Percentiles rank a stretch among this genome's conserved stretches.
phyloP scores from a whole-genome alignment of 148 eudicot genomes.

The Vaccinium darrowii region DNA sequence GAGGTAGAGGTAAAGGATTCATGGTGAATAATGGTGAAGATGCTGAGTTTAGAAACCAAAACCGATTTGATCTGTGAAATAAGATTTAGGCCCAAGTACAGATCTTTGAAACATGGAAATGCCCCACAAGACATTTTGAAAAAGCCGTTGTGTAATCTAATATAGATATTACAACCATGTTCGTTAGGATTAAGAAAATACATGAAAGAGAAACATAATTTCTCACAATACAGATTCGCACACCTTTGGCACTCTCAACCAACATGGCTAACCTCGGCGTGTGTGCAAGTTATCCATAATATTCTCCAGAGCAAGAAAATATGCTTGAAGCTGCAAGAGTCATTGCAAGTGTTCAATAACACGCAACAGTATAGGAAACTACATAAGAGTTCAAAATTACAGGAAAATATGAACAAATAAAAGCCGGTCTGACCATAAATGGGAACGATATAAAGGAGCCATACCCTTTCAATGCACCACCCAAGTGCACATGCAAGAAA shows the following conservation, averaged over 20 bases:
- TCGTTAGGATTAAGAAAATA: neutral
- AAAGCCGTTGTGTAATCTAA: no score
- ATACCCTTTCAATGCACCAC: constrained; percentile 99
- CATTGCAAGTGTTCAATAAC: constrained; percentile 9
- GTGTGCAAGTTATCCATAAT: constrained; percentile 82
- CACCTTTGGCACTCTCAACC: constrained; percentile 89
- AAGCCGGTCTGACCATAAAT: neutral
- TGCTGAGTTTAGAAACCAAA: no score
- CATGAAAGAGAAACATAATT: no score
- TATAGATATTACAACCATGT: neutral
- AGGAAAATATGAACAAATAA: neutral
- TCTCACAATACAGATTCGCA: neutral
- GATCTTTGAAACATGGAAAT: no score
- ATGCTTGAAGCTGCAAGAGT: constrained; percentile 77
- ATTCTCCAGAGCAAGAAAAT: constrained; percentile 86
- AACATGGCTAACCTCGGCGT: constrained; percentile 86
- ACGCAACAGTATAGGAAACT: no score
- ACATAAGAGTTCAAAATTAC: neutral
- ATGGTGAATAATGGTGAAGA: no score
- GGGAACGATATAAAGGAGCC: neutral
- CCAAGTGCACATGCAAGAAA: constrained; percentile 88
- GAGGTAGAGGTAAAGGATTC: no score
- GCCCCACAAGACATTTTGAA: no score
- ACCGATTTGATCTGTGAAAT: no score
- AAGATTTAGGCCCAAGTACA: no score